phyloP scores from a whole-genome alignment of 2,329 filamentous ascomycete genomes.

The Gaeumannomyces sp. region DNA sequence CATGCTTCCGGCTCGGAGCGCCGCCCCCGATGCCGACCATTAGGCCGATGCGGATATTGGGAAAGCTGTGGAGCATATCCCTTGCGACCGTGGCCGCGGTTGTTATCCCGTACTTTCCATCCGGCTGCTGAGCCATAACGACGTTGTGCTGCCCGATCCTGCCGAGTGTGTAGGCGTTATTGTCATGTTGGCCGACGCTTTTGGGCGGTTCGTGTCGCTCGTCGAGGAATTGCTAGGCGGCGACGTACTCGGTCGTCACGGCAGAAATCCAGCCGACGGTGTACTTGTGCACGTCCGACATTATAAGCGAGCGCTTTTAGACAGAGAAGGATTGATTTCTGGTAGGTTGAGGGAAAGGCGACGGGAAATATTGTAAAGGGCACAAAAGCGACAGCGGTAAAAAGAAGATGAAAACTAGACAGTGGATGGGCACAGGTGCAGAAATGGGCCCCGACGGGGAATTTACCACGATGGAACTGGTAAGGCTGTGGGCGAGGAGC shows the following conservation, averaged over 20 bases:
- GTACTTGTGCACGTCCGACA: neutral
- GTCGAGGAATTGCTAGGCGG: neutral
- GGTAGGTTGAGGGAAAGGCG: no score
- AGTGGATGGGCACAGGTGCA: no score
- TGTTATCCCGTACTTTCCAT: conserved; percentile 20
- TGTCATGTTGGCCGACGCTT: conserved; percentile 14
- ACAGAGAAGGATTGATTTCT: no score
- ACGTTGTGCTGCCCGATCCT: conserved; percentile 28
- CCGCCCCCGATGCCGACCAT: conserved; percentile 31
- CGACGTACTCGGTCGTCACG: neutral
- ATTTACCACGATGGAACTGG: no score
- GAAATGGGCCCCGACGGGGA: no score
- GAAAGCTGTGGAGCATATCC: conserved; percentile 25
- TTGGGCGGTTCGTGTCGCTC: neutral
- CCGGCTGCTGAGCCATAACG: conserved; percentile 26
- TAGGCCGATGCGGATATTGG: conserved; percentile 23
- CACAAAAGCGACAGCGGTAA: no score
- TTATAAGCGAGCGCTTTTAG: no score
- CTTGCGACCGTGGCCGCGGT: conserved; percentile 21
- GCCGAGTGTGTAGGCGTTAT: conserved; percentile 28
- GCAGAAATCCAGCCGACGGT: neutral
- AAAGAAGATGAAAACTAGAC: no score
- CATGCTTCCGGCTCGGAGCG: conserved; percentile 25
- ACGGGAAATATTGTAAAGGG: no score
- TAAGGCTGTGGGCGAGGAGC: no score